Percentiles rank a stretch among this genome's conserved stretches.
These are phyloP conservation scores for Talaromyces nanjingensis DNA, from an alignment of 495 filamentous ascomycete species.

Conservation along the genomic window DNA sequence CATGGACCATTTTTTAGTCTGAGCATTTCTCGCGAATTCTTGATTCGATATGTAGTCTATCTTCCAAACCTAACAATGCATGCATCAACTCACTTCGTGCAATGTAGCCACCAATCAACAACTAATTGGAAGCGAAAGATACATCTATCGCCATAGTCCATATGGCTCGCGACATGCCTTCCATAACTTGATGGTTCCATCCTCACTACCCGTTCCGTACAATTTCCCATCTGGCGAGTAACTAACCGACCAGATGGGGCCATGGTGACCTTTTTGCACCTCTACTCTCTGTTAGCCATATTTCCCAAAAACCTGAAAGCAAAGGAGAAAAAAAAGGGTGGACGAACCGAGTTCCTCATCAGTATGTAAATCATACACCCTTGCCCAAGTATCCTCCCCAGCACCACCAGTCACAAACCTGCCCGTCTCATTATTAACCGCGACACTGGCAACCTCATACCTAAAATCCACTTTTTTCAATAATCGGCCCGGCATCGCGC, in stretches of 20 bases:
- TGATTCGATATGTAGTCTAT: constrained; percentile 1
- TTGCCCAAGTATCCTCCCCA: constrained; percentile 83
- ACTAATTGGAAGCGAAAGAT: neutral
- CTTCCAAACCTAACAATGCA: neutral
- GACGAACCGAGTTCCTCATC: constrained; percentile 65
- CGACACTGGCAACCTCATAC: constrained; percentile 84
- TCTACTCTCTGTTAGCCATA: constrained; percentile 36
- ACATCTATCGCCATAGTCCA: constrained; percentile 53
- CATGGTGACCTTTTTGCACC: constrained; percentile 94
- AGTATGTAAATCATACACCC: constrained; percentile 80
- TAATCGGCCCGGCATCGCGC: constrained; percentile 56
- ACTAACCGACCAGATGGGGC: constrained; percentile 88
- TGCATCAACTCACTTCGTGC: neutral
- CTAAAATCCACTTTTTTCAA: constrained; percentile 69
- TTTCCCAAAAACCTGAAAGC: neutral
- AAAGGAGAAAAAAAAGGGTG: neutral
- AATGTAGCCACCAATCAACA: neutral
- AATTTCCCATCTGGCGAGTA: constrained; percentile 94
- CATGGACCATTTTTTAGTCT: neutral
- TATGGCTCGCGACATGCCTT: constrained; percentile 63
- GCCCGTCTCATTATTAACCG: constrained; percentile 70
- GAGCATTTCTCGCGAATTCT: neutral
- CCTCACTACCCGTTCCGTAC: constrained; percentile 93
- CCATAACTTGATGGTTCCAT: constrained; percentile 95
- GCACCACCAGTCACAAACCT: constrained; percentile 83